Percentiles rank a stretch among this genome's conserved stretches.
Evolutionary conservation across 2,329 filamentous ascomycete species (phyloP).

Genomic region (Zymoseptoria crescenta): DNA sequence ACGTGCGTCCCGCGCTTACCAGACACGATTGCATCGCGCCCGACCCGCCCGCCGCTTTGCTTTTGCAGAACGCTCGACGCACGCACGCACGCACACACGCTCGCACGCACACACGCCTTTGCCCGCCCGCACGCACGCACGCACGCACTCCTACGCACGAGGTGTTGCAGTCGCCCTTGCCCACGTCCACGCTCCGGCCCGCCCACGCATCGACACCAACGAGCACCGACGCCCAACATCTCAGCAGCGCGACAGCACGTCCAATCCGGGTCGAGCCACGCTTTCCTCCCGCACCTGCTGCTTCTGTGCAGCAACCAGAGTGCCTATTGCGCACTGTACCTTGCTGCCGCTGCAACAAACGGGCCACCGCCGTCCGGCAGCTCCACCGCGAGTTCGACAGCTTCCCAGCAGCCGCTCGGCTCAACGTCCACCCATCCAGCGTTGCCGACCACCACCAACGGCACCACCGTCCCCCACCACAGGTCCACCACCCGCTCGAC

Average conservation of each 20-base stretch:
- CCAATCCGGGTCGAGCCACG: neutral
- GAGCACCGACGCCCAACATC: constrained; percentile 1
- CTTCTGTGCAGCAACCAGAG: constrained; percentile 3
- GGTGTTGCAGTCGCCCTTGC: constrained; percentile 13
- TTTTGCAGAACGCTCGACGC: neutral
- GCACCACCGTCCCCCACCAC: neutral
- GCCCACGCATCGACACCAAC: constrained; percentile 5
- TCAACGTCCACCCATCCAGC: constrained; percentile 1
- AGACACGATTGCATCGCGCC: neutral
- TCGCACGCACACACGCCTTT: too few species aligned
- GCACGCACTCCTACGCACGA: constrained; percentile 10
- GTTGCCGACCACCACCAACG: constrained; percentile 3
- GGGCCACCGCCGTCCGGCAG: constrained; percentile 5
- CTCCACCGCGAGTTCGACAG: neutral
- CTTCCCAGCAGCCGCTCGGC: constrained; percentile 2
- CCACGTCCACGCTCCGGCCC: constrained; percentile 11
- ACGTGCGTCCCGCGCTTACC: constrained; percentile 13
- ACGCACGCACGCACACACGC: neutral
- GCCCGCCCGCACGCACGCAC: neutral
- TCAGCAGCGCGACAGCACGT: neutral
- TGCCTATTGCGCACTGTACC: constrained; percentile 12
- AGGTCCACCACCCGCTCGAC: neutral
- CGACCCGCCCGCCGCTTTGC: constrained; percentile 7
- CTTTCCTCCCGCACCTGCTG: neutral
- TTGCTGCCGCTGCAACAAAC: constrained; percentile 15